Evolutionary conservation across 2,329 filamentous ascomycete species (phyloP).

Genomic region (Cladosporium colombiae): DNA sequence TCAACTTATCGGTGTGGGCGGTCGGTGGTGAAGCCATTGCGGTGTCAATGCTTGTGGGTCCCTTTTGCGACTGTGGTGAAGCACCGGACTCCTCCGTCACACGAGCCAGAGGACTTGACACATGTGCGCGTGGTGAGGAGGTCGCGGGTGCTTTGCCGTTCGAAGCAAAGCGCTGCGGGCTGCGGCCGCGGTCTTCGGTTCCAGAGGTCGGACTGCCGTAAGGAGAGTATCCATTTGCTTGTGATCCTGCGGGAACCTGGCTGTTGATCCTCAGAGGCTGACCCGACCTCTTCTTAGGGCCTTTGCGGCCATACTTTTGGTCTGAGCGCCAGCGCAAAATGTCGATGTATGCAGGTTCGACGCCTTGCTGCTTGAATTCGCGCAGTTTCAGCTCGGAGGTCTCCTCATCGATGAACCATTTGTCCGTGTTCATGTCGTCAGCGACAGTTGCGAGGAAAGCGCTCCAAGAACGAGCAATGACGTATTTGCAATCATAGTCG

Average conservation of each 20-base stretch:
- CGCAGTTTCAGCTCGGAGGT: conserved; percentile 85
- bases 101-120: conserved; percentile 71
- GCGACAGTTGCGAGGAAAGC: conserved; percentile 82
- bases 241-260: conserved; percentile 50
- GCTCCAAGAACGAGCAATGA: conserved; percentile 89
- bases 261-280: conserved; percentile 48
- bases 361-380: conserved; percentile 84
- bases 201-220: conserved; percentile 67
- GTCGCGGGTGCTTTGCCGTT: conserved; percentile 64
- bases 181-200: conserved; percentile 64
- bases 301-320: conserved; percentile 78
- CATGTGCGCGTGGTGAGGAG: conserved; percentile 66
- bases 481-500: conserved; percentile 98
- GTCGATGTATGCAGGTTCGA: conserved; percentile 91
- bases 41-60: conserved; percentile 35
- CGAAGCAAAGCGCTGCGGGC: conserved; percentile 62
- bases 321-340: conserved; percentile 94
- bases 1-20: conserved; percentile 26
- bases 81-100: conserved; percentile 67
- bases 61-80: conserved; percentile 37
- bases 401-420: conserved; percentile 92
- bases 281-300: conserved; percentile 50
- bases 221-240: conserved; percentile 52
- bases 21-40: conserved; percentile 6
- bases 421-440: conserved; percentile 86